A percentile compares a stretch with the other conserved stretches of the same genome.
Conservation (phyloP, 2,329 filamentous ascomycete species). For the Byssoonygena ceratinophila region DNA sequence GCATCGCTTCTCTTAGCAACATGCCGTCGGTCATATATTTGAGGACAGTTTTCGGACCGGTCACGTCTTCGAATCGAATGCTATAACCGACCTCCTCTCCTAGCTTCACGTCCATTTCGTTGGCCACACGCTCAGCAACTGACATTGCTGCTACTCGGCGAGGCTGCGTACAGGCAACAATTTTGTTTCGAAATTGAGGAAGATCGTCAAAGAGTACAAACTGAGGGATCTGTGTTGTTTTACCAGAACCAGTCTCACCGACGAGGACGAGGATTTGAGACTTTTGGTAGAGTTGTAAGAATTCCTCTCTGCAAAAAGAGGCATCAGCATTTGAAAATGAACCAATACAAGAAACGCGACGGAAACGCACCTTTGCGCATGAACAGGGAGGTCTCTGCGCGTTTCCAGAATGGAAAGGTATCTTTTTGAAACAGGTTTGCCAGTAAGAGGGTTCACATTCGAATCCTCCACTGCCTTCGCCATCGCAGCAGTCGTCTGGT, state of each 20-base stretch:
- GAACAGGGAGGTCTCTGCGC: slow-evolving; percentile 76
- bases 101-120: slow-evolving; percentile 87
- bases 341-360: too few species aligned
- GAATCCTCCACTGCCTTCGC: slow-evolving; percentile 67
- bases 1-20: slow-evolving; percentile 90
- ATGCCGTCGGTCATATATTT: slow-evolving; percentile 99
- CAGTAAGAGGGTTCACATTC: slow-evolving; percentile 76
- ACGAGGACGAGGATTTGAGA: slow-evolving; percentile 97
- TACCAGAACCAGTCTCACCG: slow-evolving; percentile 97
- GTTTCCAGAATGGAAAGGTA: slow-evolving; percentile 86
- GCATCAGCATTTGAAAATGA: too few species aligned
- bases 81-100: slow-evolving; percentile 96
- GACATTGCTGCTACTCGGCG: slow-evolving; percentile 98
- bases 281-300: slow-evolving; percentile 82
- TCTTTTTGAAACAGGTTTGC: slow-evolving; percentile 60
- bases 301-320: slow-evolving; percentile 58
- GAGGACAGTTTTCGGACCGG: slow-evolving; percentile 73
- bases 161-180: slow-evolving; percentile 94
- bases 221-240: slow-evolving; percentile 97
- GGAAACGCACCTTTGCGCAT: slow-evolving; percentile 63
- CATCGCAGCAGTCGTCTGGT: slow-evolving; percentile 67
- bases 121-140: slow-evolving; percentile 91
- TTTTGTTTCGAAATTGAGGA: slow-evolving; percentile 72
- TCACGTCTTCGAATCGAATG: slow-evolving; percentile 96
- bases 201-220: slow-evolving; percentile 97